Evolutionary conservation across 805 yeast species (phyloP), one percentile per base, ranked within the genome.

Genomic region (Pichia occidentalis): DNA sequence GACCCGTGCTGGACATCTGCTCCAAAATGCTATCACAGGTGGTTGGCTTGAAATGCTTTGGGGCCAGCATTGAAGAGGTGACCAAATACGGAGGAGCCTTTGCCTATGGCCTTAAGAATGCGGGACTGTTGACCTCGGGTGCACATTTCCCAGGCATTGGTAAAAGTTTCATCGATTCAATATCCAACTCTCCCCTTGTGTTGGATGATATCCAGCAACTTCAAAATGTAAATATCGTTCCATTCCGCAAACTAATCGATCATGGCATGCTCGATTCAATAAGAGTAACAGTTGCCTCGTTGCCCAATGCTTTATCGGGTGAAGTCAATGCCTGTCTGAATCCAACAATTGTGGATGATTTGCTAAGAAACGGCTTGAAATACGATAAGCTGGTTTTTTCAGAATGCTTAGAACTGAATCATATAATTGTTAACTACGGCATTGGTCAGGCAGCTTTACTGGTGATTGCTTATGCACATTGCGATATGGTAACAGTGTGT

Each of bases 121-220:
- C 77, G 10, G 80, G 80, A 1, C 50, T 77, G 7, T 53, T 70
- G 27, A 64, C 74, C 1, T 68, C 74, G 40, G 82, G 79, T 0
- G 75, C 76, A 45, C 80, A 77, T 54, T 77, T 77, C 47, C 83
- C 83, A 0, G 83, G 83, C 2, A 74, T 73, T 35, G 82, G 82
- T 4, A 69, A 70, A 39, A 78, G 80, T 1, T 64, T 68, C 12
- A 75, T 77, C 5, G 79, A 75, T 49, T 65, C 74, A 4, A 53
- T 75, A 22, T 54, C 73, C 26, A 80, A 77, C 39, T 52, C 75
- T 24, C 80, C 80, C 3, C 71, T 73, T 65, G 68, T 76, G 51
- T 61, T 71, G 3, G 82, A 76, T 34, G 64, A 74, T 5, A 57
- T 70, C 24, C 71, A 67, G 24, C 78, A 73, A 48, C 59, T 76